These are phyloP conservation scores for Phialophora expanda DNA, from an alignment of 2,329 filamentous ascomycete genomes.

Conservation along the genomic window DNA sequence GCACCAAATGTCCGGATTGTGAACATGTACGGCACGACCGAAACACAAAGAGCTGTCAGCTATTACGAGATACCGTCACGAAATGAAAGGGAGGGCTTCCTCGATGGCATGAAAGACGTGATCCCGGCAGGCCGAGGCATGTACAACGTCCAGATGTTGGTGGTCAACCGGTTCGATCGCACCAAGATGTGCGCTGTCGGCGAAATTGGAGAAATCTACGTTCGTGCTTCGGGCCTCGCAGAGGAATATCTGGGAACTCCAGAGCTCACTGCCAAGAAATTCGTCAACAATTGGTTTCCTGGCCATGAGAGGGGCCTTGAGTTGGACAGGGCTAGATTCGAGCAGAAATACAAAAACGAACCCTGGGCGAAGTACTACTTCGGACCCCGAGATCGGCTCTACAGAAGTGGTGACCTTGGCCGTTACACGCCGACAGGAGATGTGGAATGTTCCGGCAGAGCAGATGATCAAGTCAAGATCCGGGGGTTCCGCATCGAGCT, in stretches of 20 bases:
- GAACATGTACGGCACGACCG: conserved; percentile 89
- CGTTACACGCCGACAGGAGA: conserved; percentile 72
- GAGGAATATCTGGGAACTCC: conserved; percentile 74
- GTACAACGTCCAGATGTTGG: conserved; percentile 83
- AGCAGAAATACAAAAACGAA: conserved; percentile 60
- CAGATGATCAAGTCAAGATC: conserved; percentile 92
- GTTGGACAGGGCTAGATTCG: conserved; percentile 61
- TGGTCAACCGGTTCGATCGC: conserved; percentile 72
- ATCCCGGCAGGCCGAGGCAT: conserved; percentile 87
- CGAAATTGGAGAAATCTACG: conserved; percentile 81
- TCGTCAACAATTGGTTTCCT: conserved; percentile 84
- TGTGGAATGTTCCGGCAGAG: conserved; percentile 78
- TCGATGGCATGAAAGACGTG: conserved; percentile 72
- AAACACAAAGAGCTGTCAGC: conserved; percentile 79
- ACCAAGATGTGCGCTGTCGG: conserved; percentile 76
- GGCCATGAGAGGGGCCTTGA: conserved; percentile 72
- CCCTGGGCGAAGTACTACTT: conserved; percentile 80
- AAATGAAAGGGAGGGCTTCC: conserved; percentile 65
- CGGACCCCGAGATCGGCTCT: conserved; percentile 83
- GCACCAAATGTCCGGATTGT: conserved; percentile 76
- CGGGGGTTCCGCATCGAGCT: conserved; percentile 95
- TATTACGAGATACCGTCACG: conserved; percentile 78
- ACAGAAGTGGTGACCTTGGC: conserved; percentile 86
- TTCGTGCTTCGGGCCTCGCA: conserved; percentile 81
- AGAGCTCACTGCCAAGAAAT: conserved; percentile 74